Base-by-base conservation (phyloP, 768 basidiomycete species). In the Gymnopilus junonius region DNA sequence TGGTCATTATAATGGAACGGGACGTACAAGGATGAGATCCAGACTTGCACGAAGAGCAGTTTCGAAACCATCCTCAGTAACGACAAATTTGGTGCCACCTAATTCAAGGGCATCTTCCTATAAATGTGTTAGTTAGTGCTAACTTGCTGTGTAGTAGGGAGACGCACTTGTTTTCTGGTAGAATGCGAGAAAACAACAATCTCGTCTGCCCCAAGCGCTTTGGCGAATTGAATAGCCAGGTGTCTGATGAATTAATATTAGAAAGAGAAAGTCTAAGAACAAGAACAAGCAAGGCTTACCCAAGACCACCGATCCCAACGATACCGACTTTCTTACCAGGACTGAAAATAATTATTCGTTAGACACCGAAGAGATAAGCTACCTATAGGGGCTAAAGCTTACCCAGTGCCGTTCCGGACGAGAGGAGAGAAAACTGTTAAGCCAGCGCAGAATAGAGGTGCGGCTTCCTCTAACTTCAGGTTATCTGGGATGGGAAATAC, bases 291-390 rank as follows among this genome's bases (percentile, higher is more conserved):
- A 37, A 40, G 34, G 50, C 69, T 27, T 48, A 77, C 77, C 83
- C 84, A 20, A 89, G 76, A 20, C 88, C 88, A 37, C 88, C 88
- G 37, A 91, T 82, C 43, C 89, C 88, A 64, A 90, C 77, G 43
- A 91, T 74, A 45, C 88, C 90, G 65, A 91, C 85, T 63, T 80
- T 82, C 76, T 85, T 87, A 43, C 88, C 88, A 1, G 86, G 85
- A 0, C 87, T 87, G 37, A 8, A 59, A 66, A 71, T n/a, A 23
- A 14, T 17, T 50, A n/a, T 58, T 17, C 29, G 40, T 40, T 15
- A n/a, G 23, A 10, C n/a, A 23, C 15, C 14, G 11, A 59, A 17
- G n/a, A 25, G 8, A 21, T 14, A 34, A 8, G 29, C 4, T 27
- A 3, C 4, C 31, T 25, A 27, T 8, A 43, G 17, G 2, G 15